These are phyloP conservation scores for Solanum clarkiae DNA, from an alignment of 257 asterid genomes.

Conservation along the genomic window DNA sequence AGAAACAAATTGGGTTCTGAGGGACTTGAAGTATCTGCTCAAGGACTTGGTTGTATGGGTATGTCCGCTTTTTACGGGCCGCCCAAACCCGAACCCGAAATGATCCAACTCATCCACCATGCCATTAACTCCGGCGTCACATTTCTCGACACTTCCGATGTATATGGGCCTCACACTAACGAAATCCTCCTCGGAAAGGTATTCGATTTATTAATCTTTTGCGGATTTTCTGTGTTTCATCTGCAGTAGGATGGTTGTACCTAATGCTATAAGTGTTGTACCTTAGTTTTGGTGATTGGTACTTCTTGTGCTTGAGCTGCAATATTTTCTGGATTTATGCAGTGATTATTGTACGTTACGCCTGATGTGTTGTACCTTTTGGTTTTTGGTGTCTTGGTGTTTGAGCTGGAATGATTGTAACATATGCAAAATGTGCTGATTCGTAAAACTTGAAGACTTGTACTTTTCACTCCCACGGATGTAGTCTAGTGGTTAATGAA, in stretches of 20 bases:
- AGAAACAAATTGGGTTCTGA: slow-evolving; percentile 24
- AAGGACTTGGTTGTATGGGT: slow-evolving; percentile 37
- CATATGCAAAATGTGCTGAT: neutral
- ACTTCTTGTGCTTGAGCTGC: no score
- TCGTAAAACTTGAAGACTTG: neutral
- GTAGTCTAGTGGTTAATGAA: neutral
- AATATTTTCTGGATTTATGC: no score
- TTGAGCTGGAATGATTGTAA: neutral
- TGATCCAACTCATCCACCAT: slow-evolving; percentile 31
- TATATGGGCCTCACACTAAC: slow-evolving; percentile 31
- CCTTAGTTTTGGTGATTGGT: neutral
- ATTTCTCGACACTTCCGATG: slow-evolving; percentile 23
- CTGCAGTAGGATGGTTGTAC: neutral
- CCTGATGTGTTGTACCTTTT: neutral
- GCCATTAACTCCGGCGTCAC: slow-evolving; percentile 27
- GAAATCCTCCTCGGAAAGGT: slow-evolving; percentile 33
- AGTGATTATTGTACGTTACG: neutral
- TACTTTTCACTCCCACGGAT: neutral
- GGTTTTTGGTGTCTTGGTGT: neutral
- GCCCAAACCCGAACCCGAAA: slow-evolving; percentile 32
- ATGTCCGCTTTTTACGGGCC: slow-evolving; percentile 31
- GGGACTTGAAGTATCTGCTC: slow-evolving; percentile 24
- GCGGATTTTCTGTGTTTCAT: neutral
- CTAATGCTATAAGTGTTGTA: neutral
- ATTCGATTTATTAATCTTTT: neutral